phyloP scores from a whole-genome alignment of 208 protist species.

The Trichomonas vaginalis region DNA sequence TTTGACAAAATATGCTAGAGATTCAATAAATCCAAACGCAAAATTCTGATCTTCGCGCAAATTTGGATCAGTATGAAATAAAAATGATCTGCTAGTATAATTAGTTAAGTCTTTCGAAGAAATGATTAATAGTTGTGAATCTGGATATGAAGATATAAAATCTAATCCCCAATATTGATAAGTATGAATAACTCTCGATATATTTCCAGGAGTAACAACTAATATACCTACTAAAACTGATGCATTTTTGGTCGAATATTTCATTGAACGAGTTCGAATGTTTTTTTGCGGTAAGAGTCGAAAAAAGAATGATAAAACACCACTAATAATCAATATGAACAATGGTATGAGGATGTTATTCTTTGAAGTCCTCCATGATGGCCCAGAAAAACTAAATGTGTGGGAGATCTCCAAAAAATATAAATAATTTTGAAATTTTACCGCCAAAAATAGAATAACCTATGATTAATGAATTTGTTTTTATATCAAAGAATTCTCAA shows the following conservation, averaged over 20 bases:
- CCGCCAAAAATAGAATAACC: no score
- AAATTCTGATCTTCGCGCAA: background rate
- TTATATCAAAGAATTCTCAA: no score
- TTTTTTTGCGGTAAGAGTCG: background rate
- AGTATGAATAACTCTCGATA: background rate
- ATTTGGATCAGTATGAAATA: background rate
- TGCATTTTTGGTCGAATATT: background rate
- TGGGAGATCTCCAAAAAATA: background rate
- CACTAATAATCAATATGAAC: background rate
- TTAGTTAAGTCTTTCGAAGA: background rate
- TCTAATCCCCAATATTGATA: background rate
- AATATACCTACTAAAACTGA: background rate
- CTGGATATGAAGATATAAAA: background rate
- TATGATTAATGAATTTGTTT: no score
- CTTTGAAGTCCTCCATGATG: background rate
- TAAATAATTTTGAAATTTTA: no score
- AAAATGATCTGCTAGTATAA: background rate
- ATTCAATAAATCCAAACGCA: background rate
- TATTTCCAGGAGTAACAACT: background rate
- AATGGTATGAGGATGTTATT: background rate
- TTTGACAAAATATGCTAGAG: background rate
- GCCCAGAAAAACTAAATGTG: background rate
- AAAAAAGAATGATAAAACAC: background rate
- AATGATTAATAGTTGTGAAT: background rate
- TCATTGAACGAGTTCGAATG: background rate